Percentiles rank a stretch among this genome's conserved stretches.
phyloP scores from a whole-genome alignment of 148 eudicot species.

The Fagopyrum tataricum region DNA sequence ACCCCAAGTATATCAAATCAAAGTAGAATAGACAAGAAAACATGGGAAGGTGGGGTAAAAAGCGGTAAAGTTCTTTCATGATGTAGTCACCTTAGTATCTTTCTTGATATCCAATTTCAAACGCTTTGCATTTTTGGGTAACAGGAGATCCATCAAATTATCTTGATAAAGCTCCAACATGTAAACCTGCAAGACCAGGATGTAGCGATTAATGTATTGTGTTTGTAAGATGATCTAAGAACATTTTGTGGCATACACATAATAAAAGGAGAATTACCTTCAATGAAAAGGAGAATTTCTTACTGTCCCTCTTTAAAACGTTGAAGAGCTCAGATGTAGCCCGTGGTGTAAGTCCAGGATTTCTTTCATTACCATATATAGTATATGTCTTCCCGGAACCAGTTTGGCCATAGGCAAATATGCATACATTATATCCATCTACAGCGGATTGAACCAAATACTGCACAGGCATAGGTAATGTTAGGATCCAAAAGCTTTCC shows the following conservation, averaged over 20 bases:
- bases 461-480: slow-evolving; percentile 31
- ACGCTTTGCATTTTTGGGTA: slow-evolving; percentile 72
- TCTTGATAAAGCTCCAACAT: slow-evolving; percentile 98
- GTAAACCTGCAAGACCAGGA: slow-evolving; percentile 44
- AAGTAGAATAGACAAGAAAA: not conserved
- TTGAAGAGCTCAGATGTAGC: slow-evolving; percentile 86
- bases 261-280: slow-evolving; percentile 45
- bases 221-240: not conserved
- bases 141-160: slow-evolving; percentile 71
- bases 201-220: not conserved
- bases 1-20: not conserved
- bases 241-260: not conserved
- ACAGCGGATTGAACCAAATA: slow-evolving; percentile 96
- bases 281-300: slow-evolving; percentile 74
- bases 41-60: not conserved
- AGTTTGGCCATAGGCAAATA: slow-evolving; percentile 99
- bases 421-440: slow-evolving; percentile 95
- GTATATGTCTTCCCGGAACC: slow-evolving; percentile 99
- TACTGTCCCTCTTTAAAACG: slow-evolving; percentile 62
- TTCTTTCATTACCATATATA: slow-evolving; percentile 67
- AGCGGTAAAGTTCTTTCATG: not conserved
- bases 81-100: slow-evolving; percentile 68
- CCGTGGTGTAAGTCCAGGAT: slow-evolving; percentile 93
- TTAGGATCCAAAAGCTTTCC: not conserved
- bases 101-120: slow-evolving; percentile 78